Conservation (phyloP, 345 rosid species). For the Brassica juncea region DNA sequence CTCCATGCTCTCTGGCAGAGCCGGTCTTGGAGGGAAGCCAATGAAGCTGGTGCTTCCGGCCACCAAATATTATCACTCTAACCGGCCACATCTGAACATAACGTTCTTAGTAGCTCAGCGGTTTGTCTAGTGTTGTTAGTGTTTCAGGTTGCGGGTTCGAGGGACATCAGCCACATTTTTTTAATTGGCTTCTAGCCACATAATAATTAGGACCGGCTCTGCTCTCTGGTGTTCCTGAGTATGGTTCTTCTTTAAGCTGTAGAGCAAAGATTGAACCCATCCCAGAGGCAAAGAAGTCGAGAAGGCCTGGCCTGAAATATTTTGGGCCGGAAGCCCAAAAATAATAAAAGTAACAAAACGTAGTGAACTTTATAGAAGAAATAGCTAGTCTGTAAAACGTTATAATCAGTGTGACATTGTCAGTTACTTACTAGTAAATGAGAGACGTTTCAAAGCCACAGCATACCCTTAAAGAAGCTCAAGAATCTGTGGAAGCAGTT, state of each 20-base stretch:
- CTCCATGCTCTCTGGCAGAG: conserved; percentile 42
- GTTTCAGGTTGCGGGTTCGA: too few species aligned
- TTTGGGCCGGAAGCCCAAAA: too few species aligned
- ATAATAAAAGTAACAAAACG: too few species aligned
- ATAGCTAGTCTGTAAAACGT: conserved; percentile 52
- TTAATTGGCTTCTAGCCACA: too few species aligned
- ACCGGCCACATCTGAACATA: too few species aligned
- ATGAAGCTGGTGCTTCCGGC: too few species aligned
- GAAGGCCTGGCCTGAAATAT: not conserved
- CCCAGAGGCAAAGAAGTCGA: conserved; percentile 80
- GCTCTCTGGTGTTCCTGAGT: conserved; percentile 7
- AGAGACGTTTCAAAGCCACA: conserved; percentile 13
- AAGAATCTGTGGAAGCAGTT: conserved; percentile 86
- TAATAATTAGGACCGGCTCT: not conserved
- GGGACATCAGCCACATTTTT: too few species aligned
- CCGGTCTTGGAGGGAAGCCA: too few species aligned
- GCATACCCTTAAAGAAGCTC: conserved; percentile 84
- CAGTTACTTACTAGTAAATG: not conserved
- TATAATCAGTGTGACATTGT: not conserved
- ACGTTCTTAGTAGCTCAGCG: too few species aligned
- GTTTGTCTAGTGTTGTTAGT: too few species aligned
- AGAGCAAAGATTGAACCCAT: conserved; percentile 76
- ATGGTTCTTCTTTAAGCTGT: conserved; percentile 60
- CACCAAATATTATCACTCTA: too few species aligned
- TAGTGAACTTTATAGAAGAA: too few species aligned